Evolutionary conservation across 805 yeast genomes (phyloP).

Genomic region (Candida sphagnicola): DNA sequence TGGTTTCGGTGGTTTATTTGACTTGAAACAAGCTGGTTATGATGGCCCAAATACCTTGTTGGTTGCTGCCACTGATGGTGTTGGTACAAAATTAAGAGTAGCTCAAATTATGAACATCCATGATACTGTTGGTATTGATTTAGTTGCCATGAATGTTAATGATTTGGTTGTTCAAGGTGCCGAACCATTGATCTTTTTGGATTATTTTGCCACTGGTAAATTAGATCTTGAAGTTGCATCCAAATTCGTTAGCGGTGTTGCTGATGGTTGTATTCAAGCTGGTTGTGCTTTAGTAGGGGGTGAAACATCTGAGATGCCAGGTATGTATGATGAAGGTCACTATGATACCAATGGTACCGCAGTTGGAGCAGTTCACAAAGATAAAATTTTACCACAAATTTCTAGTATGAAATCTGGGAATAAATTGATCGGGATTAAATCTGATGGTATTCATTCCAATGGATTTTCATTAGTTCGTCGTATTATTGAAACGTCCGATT

Average conservation of each 20-base stretch:
- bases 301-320: constrained; percentile 99
- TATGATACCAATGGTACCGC: constrained; percentile 99
- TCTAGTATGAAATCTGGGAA: constrained; percentile 73
- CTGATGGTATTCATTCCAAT: constrained; percentile 94
- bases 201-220: constrained; percentile 94
- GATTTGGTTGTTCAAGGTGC: constrained; percentile 99
- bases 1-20: constrained; percentile 97
- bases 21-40: constrained; percentile 84
- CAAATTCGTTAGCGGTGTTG: constrained; percentile 90
- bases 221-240: constrained; percentile 82
- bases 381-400: constrained; percentile 67
- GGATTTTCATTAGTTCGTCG: constrained; percentile 94
- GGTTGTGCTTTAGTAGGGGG: constrained; percentile 99
- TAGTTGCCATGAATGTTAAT: constrained; percentile 98
- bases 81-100: constrained; percentile 92
- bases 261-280: constrained; percentile 89
- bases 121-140: constrained; percentile 97
- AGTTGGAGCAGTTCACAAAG: constrained; percentile 88
- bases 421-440: constrained; percentile 78
- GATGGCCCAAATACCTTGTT: constrained; percentile 72
- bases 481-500: constrained; percentile 72
- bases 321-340: constrained; percentile 92
- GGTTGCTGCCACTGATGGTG: constrained; percentile 99
- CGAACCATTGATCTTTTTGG: constrained; percentile 91
- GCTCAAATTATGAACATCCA: constrained; percentile 89